Percentiles rank a stretch among this genome's conserved stretches.
Conservation (phyloP, 2,329 filamentous ascomycete genomes). For the Fusarium poae region DNA sequence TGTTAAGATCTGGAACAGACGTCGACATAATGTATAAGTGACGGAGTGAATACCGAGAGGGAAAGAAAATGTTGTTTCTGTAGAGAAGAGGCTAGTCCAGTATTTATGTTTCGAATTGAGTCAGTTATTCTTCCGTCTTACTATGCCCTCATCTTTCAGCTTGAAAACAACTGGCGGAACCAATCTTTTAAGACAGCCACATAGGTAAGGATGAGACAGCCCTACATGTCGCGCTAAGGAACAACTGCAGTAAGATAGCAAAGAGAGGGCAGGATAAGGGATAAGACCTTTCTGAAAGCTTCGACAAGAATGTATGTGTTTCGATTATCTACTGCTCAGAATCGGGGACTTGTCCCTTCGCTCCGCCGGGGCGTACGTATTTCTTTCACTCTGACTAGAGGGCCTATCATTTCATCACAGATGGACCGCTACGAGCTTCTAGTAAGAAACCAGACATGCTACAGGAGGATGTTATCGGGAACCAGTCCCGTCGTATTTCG, state of each 20-base stretch:
- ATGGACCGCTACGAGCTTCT: not conserved
- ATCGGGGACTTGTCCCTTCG: conserved; percentile 1
- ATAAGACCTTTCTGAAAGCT: too few relatives aligned
- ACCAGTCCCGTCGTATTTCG: conserved; percentile 10
- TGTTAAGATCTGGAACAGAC: conserved; percentile 34
- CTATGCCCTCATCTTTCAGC: not conserved
- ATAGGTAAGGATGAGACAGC: not conserved
- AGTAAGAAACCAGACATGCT: not conserved
- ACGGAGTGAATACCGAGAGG: not conserved
- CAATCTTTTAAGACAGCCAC: not conserved
- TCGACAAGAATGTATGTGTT: not conserved
- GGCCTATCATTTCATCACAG: too few relatives aligned
- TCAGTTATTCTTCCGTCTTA: conserved; percentile 7
- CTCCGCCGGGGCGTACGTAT: conserved; percentile 7
- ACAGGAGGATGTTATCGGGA: not conserved
- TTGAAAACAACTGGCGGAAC: conserved; percentile 6
- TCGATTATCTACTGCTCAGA: not conserved
- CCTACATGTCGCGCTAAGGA: not conserved
- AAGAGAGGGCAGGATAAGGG: not conserved
- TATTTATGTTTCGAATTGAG: not conserved
- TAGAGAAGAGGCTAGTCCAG: not conserved
- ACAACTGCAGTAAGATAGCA: not conserved
- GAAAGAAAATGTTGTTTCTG: not conserved
- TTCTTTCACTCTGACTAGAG: not conserved
- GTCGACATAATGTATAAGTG: conserved; percentile 12